Base-by-base conservation (phyloP, 176 grass and related monocot species). In the Bolboschoenus planiculmis region DNA sequence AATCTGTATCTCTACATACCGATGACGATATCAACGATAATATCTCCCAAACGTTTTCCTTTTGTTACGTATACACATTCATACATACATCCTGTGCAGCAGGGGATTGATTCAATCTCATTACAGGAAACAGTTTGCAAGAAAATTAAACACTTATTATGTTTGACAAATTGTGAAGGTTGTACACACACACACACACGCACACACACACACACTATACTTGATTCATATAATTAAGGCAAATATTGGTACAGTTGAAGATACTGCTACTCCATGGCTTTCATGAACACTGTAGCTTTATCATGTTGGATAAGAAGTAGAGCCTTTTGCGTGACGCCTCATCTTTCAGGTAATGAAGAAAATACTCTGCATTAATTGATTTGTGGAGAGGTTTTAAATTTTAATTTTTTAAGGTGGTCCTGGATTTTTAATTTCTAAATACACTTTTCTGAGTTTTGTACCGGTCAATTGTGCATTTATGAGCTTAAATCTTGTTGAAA, bases 271-370 rank as follows among this genome's bases (percentile, higher is more conserved):
- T 13, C 30, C 11, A 47, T 74, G 42, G 23, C 70, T 74, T 74
- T 74, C 70, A 48, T 75, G 48, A 75, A 75, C 24, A 48, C 42
- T 75, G 70, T 75, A 75, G 40, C 43, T 29, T 15, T 44, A 48
- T 75, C 42, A 30, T 75, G 42, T 48, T 75, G 5, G 37, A 46
- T 39, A 26, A 30, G 39, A 29, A 30, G 70, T 29, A 13, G 21
- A 43, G 37, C 40, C 43, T 75, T 75, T 75, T 75, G 70, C 70
- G 70, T 75, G 42, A 75, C 70, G 70, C 42, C 23, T 75, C 26
- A 26, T 10, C 68, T 73, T 47, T 73, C 21, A 14, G 39, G 67
- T 46, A 26, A n/a, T n/a, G n/a, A n/a, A 46, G 10, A 72, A 46
- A 42, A 70, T 70, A 70, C 36, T 70, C 65, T 21, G 18, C 35